These are phyloP conservation scores for Yamadazyma sp. DNA, from an alignment of 805 yeast genomes.

Conservation along the genomic window DNA sequence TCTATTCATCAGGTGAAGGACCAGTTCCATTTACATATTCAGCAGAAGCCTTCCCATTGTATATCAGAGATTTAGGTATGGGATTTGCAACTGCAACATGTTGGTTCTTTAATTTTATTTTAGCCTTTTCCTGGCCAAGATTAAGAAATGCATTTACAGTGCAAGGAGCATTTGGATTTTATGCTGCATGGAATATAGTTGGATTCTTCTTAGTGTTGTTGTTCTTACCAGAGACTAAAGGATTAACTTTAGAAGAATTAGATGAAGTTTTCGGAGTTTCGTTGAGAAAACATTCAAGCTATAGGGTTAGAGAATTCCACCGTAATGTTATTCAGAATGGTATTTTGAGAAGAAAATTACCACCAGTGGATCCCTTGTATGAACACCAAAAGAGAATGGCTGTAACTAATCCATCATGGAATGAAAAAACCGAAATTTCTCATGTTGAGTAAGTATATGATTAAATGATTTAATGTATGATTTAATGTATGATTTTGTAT, in stretches of 20 bases:
- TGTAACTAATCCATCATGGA: conserved; percentile 59
- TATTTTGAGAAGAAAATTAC: conserved; percentile 44
- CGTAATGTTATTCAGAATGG: conserved; percentile 42
- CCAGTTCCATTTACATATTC: conserved; percentile 88
- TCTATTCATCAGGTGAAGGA: conserved; percentile 83
- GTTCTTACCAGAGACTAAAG: conserved; percentile 66
- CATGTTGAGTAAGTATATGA: conserved; percentile 53
- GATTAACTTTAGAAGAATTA: conserved; percentile 70
- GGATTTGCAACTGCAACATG: conserved; percentile 72
- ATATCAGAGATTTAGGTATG: conserved; percentile 78
- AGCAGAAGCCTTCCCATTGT: conserved; percentile 77
- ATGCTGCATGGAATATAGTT: conserved; percentile 78
- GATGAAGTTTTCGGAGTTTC: conserved; percentile 70
- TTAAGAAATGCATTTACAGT: conserved; percentile 62
- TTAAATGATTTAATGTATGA: too few species aligned
- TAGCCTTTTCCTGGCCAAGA: conserved; percentile 79
- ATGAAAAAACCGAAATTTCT: conserved; percentile 51
- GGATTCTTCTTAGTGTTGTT: conserved; percentile 70
- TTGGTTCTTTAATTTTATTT: conserved; percentile 69
- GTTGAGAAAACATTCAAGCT: conserved; percentile 48
- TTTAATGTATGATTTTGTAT: too few species aligned
- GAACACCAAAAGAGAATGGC: conserved; percentile 53
- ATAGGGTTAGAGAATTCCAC: conserved; percentile 30
- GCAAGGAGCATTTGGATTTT: conserved; percentile 86
- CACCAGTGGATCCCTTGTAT: conserved; percentile 54